These are phyloP conservation scores for Anaeromyces robustus DNA, from an alignment of 192 early-diverging fungal species.

Conservation along the genomic window DNA sequence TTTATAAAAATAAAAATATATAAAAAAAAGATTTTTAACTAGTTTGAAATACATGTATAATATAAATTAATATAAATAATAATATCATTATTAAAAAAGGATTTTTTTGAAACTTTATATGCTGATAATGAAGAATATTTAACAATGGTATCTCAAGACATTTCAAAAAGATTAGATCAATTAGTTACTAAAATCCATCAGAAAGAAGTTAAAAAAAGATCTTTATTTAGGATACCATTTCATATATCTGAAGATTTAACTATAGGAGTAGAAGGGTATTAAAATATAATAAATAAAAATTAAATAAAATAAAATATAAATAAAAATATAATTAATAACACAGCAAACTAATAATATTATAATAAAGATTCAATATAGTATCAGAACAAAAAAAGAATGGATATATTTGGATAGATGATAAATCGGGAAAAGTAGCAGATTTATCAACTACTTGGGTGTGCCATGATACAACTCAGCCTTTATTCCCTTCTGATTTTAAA, in stretches of 20 bases:
- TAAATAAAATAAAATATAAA: not conserved
- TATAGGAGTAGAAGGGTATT: conserved; percentile 54
- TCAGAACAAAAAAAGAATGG: conserved; percentile 27
- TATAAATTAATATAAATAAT: not conserved
- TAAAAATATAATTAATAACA: not conserved
- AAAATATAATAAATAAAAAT: not conserved
- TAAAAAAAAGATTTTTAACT: too few relatives aligned
- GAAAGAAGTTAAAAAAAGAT: conserved; percentile 48
- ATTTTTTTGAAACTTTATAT: not conserved
- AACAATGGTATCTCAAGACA: not conserved
- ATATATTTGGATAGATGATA: conserved; percentile 25
- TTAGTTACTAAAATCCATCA: conserved; percentile 18
- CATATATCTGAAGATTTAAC: conserved; percentile 36
- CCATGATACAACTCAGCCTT: conserved; percentile 29
- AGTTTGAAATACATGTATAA: too few relatives aligned
- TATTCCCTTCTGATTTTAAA: conserved; percentile 42
- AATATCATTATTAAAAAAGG: not conserved
- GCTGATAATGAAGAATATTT: not conserved
- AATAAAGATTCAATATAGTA: conserved; percentile 30
- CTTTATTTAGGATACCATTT: conserved; percentile 39
- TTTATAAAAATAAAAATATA: too few relatives aligned
- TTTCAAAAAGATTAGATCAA: not conserved
- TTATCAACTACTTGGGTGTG: conserved; percentile 43
- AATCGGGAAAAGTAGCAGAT: conserved; percentile 33
- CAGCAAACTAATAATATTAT: not conserved